These are phyloP conservation scores for Casuarina cunninghamiana DNA, from an alignment of 306 rosid genomes.

Conservation along the genomic window DNA sequence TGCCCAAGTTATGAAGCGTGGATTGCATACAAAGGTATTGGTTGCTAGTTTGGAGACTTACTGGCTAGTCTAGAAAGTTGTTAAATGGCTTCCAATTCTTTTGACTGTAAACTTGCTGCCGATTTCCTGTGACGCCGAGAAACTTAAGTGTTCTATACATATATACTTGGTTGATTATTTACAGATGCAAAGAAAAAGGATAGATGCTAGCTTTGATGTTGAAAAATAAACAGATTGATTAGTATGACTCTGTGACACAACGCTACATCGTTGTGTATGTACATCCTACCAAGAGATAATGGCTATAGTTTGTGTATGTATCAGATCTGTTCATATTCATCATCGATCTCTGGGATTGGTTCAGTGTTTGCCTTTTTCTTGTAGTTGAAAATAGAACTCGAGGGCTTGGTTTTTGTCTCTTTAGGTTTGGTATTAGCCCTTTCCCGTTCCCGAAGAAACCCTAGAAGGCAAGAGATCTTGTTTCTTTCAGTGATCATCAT, in stretches of 20 bases:
- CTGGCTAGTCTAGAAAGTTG: background rate
- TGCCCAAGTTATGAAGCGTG: conserved; percentile 35
- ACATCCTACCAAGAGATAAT: conserved; percentile 7
- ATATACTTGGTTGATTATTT: conserved; percentile 37
- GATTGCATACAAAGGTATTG: conserved; percentile 45
- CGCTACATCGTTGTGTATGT: conserved; percentile 30
- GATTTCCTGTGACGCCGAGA: conserved; percentile 37
- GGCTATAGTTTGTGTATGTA: conserved; percentile 24
- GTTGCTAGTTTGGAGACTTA: conserved; percentile 26
- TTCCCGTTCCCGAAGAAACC: conserved; percentile 39
- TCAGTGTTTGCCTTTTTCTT: background rate
- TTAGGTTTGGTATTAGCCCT: conserved; percentile 2
- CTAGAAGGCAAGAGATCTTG: conserved; percentile 43
- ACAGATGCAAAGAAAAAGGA: conserved; percentile 34
- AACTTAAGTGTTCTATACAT: conserved; percentile 26
- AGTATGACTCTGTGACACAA: conserved; percentile 10
- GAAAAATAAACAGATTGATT: conserved; percentile 21
- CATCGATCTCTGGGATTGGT: background rate
- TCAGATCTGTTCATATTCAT: background rate
- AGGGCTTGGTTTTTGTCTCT: conserved; percentile 25
- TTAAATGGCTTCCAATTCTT: conserved; percentile 41
- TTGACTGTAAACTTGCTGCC: conserved; percentile 29
- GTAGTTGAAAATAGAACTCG: conserved; percentile 4
- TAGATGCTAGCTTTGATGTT: conserved; percentile 40
- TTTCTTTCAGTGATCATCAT: conserved; percentile 35